These are phyloP conservation scores for Pythium folliculosum DNA, from an alignment of 352 stramenopile genomes.

Conservation along the genomic window DNA sequence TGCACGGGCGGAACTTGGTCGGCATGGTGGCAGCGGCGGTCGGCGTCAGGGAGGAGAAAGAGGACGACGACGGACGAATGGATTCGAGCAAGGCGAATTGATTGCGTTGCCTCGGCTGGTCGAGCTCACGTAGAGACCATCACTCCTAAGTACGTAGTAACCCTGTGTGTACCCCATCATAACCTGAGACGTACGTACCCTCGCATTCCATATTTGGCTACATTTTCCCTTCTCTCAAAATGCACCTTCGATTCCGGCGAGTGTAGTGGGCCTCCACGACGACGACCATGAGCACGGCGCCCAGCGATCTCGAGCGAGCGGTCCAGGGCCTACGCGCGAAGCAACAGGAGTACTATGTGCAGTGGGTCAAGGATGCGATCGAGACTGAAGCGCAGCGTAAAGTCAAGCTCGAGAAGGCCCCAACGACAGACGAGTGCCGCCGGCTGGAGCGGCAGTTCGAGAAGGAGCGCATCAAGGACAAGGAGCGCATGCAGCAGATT, in stretches of 20 bases:
- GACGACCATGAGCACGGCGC: slow-evolving; percentile 8
- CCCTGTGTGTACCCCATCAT: not conserved
- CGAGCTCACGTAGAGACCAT: slow-evolving; percentile 13
- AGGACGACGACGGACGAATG: slow-evolving; percentile 7
- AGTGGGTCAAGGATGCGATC: slow-evolving; percentile 54
- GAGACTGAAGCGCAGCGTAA: slow-evolving; percentile 57
- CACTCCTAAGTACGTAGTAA: slow-evolving; percentile 19
- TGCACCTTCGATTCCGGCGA: not conserved
- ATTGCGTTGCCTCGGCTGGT: slow-evolving; percentile 24
- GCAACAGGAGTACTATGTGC: slow-evolving; percentile 53
- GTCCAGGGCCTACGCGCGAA: slow-evolving; percentile 27
- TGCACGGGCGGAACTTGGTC: slow-evolving; percentile 98
- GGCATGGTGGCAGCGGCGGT: slow-evolving; percentile 9
- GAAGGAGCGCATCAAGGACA: slow-evolving; percentile 45
- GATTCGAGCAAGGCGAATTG: not conserved
- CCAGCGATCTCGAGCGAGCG: slow-evolving; percentile 23
- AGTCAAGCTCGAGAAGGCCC: slow-evolving; percentile 36
- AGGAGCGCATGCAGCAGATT: slow-evolving; percentile 57
- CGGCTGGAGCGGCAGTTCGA: slow-evolving; percentile 58
- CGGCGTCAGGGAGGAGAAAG: not conserved
- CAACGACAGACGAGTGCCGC: slow-evolving; percentile 44
- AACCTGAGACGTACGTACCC: too few species aligned
- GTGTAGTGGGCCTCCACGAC: not conserved
- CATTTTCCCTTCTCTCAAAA: too few species aligned
- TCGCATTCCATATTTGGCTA: slow-evolving; percentile 19